Conservation (phyloP, 805 yeast species). For the Candida easanensis region DNA sequence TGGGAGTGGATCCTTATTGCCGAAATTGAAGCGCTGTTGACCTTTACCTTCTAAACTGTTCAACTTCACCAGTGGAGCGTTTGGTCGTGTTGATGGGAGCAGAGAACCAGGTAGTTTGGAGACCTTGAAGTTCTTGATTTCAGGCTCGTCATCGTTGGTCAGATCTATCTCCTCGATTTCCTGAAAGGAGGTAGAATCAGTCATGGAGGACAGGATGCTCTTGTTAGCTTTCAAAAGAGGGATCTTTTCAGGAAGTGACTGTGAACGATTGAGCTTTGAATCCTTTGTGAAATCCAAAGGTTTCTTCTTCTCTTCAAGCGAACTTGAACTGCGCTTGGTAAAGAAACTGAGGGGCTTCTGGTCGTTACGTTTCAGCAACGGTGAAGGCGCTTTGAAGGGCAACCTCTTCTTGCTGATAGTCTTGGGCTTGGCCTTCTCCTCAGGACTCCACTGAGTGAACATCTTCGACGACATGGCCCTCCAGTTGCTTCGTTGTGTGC, state of each 20-base stretch:
- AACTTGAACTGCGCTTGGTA: conserved; percentile 9
- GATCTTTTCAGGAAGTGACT: background rate
- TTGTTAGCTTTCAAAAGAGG: conserved; percentile 2
- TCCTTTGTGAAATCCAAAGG: conserved; percentile 9
- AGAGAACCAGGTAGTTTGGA: conserved; percentile 9
- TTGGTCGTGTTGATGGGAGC: background rate
- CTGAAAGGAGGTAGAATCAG: conserved; percentile 4
- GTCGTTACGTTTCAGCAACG: conserved; percentile 15
- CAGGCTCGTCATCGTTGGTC: conserved; percentile 4
- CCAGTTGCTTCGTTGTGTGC: too few relatives aligned
- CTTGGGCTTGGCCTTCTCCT: conserved; percentile 3
- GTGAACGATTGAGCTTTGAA: conserved; percentile 4
- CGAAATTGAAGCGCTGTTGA: conserved; percentile 5
- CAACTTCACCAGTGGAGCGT: background rate
- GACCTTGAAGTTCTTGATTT: conserved; percentile 12
- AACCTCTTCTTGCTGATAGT: conserved; percentile 9
- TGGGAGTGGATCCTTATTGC: conserved; percentile 3
- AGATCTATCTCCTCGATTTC: conserved; percentile 5
- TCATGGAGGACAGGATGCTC: conserved; percentile 5
- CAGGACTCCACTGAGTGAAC: conserved; percentile 2
- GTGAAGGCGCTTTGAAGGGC: conserved; percentile 23
- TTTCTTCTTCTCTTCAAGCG: conserved; percentile 10
- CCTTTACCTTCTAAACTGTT: background rate
- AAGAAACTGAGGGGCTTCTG: conserved; percentile 14
- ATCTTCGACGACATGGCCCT: background rate